Percentiles rank a stretch among this genome's conserved stretches.
These are phyloP conservation scores for Cadophora sp. DNA, from an alignment of 2,329 filamentous ascomycete species.

Conservation along the genomic window DNA sequence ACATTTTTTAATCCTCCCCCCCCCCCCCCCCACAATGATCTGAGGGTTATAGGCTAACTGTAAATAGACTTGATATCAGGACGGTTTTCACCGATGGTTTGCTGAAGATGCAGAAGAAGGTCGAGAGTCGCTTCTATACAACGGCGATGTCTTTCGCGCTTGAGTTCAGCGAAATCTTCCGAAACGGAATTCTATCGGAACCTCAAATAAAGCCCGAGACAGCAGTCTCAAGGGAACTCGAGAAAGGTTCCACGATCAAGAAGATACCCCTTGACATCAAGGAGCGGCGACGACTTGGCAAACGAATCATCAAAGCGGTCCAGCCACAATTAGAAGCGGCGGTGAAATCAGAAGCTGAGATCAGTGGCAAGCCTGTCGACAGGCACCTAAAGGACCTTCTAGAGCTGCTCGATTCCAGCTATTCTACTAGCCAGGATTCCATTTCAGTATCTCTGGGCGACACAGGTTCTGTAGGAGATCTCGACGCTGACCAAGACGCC, in stretches of 20 bases:
- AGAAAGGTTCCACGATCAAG: constrained; percentile 43
- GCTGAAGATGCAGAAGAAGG: constrained; percentile 55
- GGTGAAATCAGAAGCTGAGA: constrained; percentile 80
- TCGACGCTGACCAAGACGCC: constrained; percentile 47
- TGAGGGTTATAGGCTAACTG: constrained; percentile 48
- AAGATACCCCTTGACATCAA: constrained; percentile 69
- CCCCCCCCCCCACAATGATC: constrained; percentile 10
- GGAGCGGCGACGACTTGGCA: constrained; percentile 83
- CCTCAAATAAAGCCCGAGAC: constrained; percentile 32
- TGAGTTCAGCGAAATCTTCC: constrained; percentile 62
- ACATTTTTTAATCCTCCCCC: too few species aligned
- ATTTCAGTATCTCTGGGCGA: constrained; percentile 51
- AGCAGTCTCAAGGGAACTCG: constrained; percentile 44
- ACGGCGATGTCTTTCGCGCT: constrained; percentile 63
- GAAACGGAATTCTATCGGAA: constrained; percentile 52
- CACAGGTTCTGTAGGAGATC: constrained; percentile 49
- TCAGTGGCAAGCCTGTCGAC: constrained; percentile 74
- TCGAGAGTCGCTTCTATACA: constrained; percentile 63
- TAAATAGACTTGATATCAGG: constrained; percentile 65
- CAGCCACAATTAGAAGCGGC: constrained; percentile 81
- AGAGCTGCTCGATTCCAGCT: constrained; percentile 71
- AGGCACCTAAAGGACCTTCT: constrained; percentile 77
- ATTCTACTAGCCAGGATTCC: constrained; percentile 55
- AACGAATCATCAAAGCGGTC: constrained; percentile 84
- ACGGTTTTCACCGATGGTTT: constrained; percentile 63